Base-by-base conservation (phyloP, 2,329 filamentous ascomycete species). In the Hypoxylon sp. region DNA sequence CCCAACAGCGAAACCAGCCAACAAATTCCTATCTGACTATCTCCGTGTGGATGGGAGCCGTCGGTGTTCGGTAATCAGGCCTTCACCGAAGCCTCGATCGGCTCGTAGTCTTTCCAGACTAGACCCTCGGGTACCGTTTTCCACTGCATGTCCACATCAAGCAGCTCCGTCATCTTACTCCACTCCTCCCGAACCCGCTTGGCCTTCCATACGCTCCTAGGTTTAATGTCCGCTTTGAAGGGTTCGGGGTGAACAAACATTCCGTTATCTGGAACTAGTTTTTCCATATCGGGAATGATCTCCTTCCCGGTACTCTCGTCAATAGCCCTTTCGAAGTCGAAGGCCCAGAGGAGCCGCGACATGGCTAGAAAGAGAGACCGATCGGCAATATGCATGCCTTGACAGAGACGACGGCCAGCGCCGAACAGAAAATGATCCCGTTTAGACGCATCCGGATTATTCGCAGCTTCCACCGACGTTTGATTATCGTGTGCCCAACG, bases 261-360 rank as follows among this genome's bases (percentile, higher is more conserved):
- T n/a, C 71, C 74, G 23, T 30, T 30, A 17, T 71, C 68, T 1
- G 66, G 55, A 52, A 51, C 52, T 4, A 72, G 32, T 2, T 68
- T 67, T 30, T 62, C 60, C 59, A 68, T 70, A 36, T 71, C 61
- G 3, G 73, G 72, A 2, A 73, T 38, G 3, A 75, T 68, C 57
- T 72, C 68, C 21, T 73, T 30, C 3, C 69, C 70, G 13, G 71
- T 74, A 2, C 9, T 43, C 32, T 50, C 45, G 32, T 73, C 69
- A 1, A 74, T 67, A 0, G 77, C 73, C 30, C 65, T 53, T 21
- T 63, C 55, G n/a, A 83, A 78, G 48, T 83, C 72, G 69, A 83
- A 86, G 0, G 80, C 81, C 83, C 84, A 86, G 30, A 86, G 73
- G 21, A 87, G 78, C 2, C 83, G 79, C 3, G 84, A 79, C 32